Evolutionary conservation across 208 protist species (phyloP).

Genomic region (Kentomonas sorsogonicus): DNA sequence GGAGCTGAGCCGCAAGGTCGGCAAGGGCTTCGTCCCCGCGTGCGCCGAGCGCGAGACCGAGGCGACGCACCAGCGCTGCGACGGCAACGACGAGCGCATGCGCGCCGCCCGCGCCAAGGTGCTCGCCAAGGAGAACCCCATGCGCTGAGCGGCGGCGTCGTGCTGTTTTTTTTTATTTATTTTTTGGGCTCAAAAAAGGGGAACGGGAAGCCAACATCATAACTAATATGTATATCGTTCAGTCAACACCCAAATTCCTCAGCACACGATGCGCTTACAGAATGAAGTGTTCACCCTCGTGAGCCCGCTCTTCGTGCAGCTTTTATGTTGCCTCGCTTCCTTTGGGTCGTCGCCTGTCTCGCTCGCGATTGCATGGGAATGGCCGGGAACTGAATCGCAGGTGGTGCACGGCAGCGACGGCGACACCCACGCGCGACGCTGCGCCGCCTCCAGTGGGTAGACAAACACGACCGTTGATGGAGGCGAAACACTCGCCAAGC

Average conservation of each 20-base stretch:
- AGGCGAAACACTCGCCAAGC: background rate
- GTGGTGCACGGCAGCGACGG: too few relatives aligned
- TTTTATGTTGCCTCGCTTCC: background rate
- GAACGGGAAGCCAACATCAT: background rate
- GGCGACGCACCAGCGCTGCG: conserved; percentile 6
- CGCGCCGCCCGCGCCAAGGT: conserved; percentile 7
- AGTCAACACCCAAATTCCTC: background rate
- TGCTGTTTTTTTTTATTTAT: conserved; percentile 7
- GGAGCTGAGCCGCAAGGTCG: conserved; percentile 30
- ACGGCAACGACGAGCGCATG: conserved; percentile 18
- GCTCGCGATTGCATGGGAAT: background rate
- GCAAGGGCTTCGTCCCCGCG: conserved; percentile 22
- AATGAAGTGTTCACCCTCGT: background rate
- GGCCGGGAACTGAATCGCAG: too few relatives aligned
- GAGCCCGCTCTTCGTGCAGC: too few relatives aligned
- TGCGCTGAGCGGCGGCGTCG: background rate
- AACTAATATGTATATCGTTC: background rate
- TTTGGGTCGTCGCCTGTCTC: background rate
- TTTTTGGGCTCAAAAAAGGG: conserved; percentile 1
- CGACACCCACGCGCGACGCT: too few relatives aligned
- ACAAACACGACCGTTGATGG: background rate
- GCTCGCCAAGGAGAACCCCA: background rate
- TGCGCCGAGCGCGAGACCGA: conserved; percentile 18
- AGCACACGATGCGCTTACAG: background rate
- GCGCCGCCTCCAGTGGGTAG: background rate